These are phyloP conservation scores for Fusarium fujikuroi DNA, from an alignment of 2,329 filamentous ascomycete genomes.

Conservation along the genomic window DNA sequence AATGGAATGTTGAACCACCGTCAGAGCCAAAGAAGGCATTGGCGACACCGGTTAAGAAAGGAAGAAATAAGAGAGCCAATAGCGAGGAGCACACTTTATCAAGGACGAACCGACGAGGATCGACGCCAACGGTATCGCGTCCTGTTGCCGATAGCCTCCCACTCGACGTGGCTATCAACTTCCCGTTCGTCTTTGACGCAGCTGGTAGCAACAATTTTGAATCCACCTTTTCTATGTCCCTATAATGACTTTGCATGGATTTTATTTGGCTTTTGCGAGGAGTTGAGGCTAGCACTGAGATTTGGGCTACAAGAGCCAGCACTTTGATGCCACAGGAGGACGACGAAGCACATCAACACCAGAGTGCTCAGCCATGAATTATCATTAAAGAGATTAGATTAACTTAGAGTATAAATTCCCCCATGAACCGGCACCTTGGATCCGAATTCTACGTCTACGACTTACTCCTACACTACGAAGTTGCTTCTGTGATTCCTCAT, in stretches of 20 bases:
- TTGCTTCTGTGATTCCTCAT: background rate
- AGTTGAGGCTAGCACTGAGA: conserved; percentile 10
- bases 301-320: background rate
- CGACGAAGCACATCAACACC: background rate
- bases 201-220: conserved; percentile 33
- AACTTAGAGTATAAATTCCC: conserved; percentile 34
- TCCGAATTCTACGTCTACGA: background rate
- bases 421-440: background rate
- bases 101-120: conserved; percentile 31
- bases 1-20: conserved; percentile 50
- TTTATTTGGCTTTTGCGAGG: conserved; percentile 7
- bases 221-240: conserved; percentile 41
- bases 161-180: background rate
- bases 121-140: background rate
- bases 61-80: conserved; percentile 42
- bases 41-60: conserved; percentile 38
- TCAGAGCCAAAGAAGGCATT: conserved; percentile 16
- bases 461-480: background rate
- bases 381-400: conserved; percentile 21
- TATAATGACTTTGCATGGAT: conserved; percentile 11
- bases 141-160: background rate
- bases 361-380: background rate
- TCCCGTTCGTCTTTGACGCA: conserved; percentile 42
- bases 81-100: conserved; percentile 39
- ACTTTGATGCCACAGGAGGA: background rate